A percentile compares a stretch with the other conserved stretches of the same genome.
phyloP scores from a whole-genome alignment of 805 yeast genomes.

The Lachancea waltii region DNA sequence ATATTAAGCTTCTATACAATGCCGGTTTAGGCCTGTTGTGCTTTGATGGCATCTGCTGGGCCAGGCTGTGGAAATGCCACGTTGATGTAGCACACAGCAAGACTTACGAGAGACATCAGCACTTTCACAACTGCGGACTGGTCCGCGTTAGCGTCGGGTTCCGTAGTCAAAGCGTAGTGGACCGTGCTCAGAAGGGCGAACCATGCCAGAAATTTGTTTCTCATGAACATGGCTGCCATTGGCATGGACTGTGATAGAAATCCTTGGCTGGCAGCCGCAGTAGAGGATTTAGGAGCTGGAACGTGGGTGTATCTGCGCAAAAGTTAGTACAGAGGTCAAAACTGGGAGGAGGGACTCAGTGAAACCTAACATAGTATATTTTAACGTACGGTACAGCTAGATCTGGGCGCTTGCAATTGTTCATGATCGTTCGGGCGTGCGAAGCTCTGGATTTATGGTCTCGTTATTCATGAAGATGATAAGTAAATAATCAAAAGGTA shows the following conservation, averaged over 20 bases:
- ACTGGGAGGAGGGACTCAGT: too few relatives aligned
- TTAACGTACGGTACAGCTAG: slow-evolving; percentile 30
- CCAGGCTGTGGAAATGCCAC: slow-evolving; percentile 36
- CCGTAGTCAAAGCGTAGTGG: slow-evolving; percentile 29
- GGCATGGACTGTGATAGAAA: slow-evolving; percentile 49
- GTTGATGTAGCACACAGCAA: slow-evolving; percentile 51
- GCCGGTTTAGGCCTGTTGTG: too few relatives aligned
- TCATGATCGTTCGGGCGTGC: slow-evolving; percentile 9
- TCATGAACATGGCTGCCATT: slow-evolving; percentile 64
- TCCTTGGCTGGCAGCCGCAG: slow-evolving; percentile 38
- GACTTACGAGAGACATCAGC: slow-evolving; percentile 40
- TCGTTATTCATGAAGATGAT: too few relatives aligned
- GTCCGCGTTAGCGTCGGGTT: slow-evolving; percentile 32
- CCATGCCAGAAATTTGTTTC: slow-evolving; percentile 40
- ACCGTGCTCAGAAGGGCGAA: slow-evolving; percentile 45
- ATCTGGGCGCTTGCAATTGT: slow-evolving; percentile 34
- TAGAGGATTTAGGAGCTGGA: slow-evolving; percentile 43
- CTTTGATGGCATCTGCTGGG: slow-evolving; percentile 4
- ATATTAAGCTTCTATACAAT: too few relatives aligned
- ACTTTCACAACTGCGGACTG: slow-evolving; percentile 40
- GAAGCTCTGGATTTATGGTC: neutral
- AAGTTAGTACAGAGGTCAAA: slow-evolving; percentile 15
- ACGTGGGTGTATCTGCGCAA: slow-evolving; percentile 36
- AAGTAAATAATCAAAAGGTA: neutral
- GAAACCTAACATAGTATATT: too few relatives aligned